Evolutionary conservation across 2,329 filamentous ascomycete species (phyloP).

Genomic region (Sarocladiaceae sp.): DNA sequence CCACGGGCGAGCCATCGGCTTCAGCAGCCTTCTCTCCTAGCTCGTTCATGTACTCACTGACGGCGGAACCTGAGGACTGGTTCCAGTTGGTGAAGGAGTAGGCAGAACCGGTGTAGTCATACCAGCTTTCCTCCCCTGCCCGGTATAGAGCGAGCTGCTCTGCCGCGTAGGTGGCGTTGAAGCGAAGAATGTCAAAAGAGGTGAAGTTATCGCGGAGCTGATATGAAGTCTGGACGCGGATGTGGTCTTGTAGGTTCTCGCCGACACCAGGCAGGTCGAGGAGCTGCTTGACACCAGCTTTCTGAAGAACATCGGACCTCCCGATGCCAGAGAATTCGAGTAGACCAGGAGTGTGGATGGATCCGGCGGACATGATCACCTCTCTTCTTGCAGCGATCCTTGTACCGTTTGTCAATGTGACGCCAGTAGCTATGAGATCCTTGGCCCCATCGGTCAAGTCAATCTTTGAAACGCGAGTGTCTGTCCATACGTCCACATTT

Average conservation of each 20-base stretch:
- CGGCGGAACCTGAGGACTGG: conserved; percentile 16
- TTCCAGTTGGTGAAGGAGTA: conserved; percentile 9
- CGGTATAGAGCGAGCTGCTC: neutral
- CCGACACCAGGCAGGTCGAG: conserved; percentile 31
- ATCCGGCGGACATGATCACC: conserved; percentile 35
- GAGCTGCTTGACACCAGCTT: conserved; percentile 23
- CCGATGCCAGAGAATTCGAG: conserved; percentile 39
- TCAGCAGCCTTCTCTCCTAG: neutral
- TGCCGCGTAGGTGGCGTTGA: conserved; percentile 17
- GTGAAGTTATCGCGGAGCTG: conserved; percentile 10
- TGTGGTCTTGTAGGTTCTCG: conserved; percentile 32
- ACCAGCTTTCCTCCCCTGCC: neutral
- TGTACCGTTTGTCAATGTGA: conserved; percentile 14
- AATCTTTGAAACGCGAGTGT: conserved; percentile 17
- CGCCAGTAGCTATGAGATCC: conserved; percentile 15
- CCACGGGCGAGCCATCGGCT: conserved; percentile 13
- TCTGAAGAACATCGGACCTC: conserved; percentile 23
- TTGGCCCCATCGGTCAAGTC: conserved; percentile 13
- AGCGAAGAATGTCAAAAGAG: conserved; percentile 11
- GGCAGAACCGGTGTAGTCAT: neutral
- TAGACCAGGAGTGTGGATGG: conserved; percentile 34
- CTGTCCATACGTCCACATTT: conserved; percentile 21
- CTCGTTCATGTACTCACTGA: conserved; percentile 12
- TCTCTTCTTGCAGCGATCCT: conserved; percentile 25
- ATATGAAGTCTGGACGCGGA: conserved; percentile 9